Evolutionary conservation across 2,329 filamentous ascomycete genomes (phyloP), one percentile per base, ranked within the genome.

Genomic region (Fusarium sambucinum): DNA sequence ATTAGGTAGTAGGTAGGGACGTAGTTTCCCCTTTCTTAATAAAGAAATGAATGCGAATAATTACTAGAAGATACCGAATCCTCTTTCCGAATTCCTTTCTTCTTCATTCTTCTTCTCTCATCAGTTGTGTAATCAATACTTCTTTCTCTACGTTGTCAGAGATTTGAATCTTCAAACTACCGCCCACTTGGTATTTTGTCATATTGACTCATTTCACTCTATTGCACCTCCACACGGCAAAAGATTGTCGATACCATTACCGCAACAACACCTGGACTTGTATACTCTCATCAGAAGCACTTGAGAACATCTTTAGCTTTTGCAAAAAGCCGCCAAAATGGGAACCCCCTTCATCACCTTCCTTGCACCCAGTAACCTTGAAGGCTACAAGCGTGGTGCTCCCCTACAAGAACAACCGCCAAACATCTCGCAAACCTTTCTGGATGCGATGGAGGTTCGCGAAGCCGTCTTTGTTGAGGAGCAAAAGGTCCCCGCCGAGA

Each of bases 361-460:
- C 63, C 80, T 85, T 14, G 80, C 82, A 73, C 86, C 86, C 42
- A 80, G 78, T 47, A 81, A 81, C 68, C 82, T 87, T 21, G 80
- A 82, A 55, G 80, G 77, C 17, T 88, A 85, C 75, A 77, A 83
- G 69, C 75, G 76, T 32, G 78, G 73, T 14, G 73, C 73, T 10
- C 76, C 80, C 1, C 75, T 79, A n/a, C 74, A 80, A 13, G 68
- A 80, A 55, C 87, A 89, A 71, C 76, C 81, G 1, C 21, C 76
- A 2, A 73, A 76, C 29, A 79, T 89, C 64, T 86, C 90, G 0
- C 74, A 78, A 30, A 73, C 82, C 40, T 92, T 93, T 78, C 77
- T 86, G 47, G 87, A 90, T 69, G 87, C 87, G 66, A 90, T 91
- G 87, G 77, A 80, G 53, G 84, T 91, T 42, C 86, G 89, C 35